These are phyloP conservation scores for Paspalum vaginatum DNA, from an alignment of 176 grass and related monocot species.

Conservation along the genomic window DNA sequence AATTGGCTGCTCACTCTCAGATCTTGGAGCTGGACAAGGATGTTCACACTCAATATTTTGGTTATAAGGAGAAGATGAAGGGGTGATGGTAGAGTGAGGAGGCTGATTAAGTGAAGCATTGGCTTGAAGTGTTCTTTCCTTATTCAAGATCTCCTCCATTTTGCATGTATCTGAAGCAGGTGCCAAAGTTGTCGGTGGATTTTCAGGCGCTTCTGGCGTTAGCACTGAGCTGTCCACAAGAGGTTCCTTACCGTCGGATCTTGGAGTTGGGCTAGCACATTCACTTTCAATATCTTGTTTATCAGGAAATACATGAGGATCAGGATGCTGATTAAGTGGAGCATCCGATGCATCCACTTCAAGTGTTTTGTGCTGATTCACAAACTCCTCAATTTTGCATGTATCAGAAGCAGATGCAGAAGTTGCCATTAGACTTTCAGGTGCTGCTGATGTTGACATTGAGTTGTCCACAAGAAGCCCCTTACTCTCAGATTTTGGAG, in stretches of 20 bases:
- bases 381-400: constrained; percentile 46
- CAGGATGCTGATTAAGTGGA: constrained; percentile 36
- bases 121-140: constrained; percentile 34
- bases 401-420: constrained; percentile 27
- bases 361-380: constrained; percentile 30
- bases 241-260: constrained; percentile 13
- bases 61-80: neutral
- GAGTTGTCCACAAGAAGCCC: constrained; percentile 7
- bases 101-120: constrained; percentile 34
- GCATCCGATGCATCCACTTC: constrained; percentile 31
- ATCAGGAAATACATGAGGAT: constrained; percentile 3
- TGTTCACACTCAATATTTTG: constrained; percentile 23
- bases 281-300: constrained; percentile 25
- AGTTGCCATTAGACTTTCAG: neutral
- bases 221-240: neutral
- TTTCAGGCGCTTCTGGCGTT: neutral
- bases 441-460: neutral
- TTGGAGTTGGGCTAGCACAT: constrained; percentile 43
- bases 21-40: constrained; percentile 38
- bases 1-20: neutral
- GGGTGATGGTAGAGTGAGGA: neutral
- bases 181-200: neutral
- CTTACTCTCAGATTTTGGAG: constrained; percentile 23
- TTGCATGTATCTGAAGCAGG: constrained; percentile 39
- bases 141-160: constrained; percentile 36